Base-by-base conservation (phyloP, 2,329 filamentous ascomycete genomes). In the Colletotrichum australisinense region DNA sequence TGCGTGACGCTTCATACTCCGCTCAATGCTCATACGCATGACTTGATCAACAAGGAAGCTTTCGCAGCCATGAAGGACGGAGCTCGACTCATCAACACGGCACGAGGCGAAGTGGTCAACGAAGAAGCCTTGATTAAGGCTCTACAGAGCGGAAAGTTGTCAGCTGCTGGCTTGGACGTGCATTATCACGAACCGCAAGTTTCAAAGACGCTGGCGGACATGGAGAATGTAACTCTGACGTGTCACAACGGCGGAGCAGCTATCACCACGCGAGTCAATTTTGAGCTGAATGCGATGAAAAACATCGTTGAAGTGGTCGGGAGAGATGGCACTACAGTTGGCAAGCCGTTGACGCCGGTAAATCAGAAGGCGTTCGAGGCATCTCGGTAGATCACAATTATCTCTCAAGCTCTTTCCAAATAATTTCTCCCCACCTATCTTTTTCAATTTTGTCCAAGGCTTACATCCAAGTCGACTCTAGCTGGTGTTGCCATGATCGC, bases 101-200 rank as follows among this genome's bases (percentile, higher is more conserved):
- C 88, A 0, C 79, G 88, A 1, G 89, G 88, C 0, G 84, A 84
- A 60, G 77, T 90, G 1, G 81, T 90, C 0, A 86, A 90, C 69
- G 88, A 90, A 73, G 83, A 83, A 1, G 87, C 85, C 4, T 76
- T 90, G 30, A 79, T 87, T 1, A 76, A 77, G 6, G 88, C 86
- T 0, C 75, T 90, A 52, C 83, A 87, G 66, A 81, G 78, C 5
- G 87, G 87, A 0, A 83, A 83, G 6, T 53, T 90, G 1, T 79
- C 79, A 0, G 84, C 84, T 2, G 88, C 86, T 0, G 88, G 86
- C 0, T 76, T 90, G 14, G 89, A 90, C 76, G 89, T 90, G 14
- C 87, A 90, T 78, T 85, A 86, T 6, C 77, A 86, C 58, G 89
- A 91, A 77, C 89, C 89, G 0, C 75, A 83, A 67, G 86, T 91